Base-by-base conservation (phyloP, 257 asterid species). In the Nicotiana paniculata region DNA sequence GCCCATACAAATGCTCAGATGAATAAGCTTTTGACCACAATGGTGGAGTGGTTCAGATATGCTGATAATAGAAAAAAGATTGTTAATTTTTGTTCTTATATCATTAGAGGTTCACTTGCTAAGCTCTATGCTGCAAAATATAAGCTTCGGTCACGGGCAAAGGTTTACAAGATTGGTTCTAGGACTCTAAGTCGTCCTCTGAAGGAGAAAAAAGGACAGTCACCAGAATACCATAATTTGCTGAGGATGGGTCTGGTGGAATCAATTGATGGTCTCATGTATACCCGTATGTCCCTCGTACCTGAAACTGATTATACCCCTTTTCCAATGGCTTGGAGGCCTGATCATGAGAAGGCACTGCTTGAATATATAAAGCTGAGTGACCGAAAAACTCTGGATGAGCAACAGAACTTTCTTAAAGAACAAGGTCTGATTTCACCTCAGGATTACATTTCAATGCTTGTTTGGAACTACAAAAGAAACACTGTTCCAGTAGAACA, bases 1-100 rank as follows among this genome's bases (percentile, higher is more conserved):
- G 97, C 98, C 80, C 98, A 96, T 88, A 93, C 99, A 64, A 96
- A 96, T 86, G 96, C 99, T 65, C 99, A 96, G 86, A 96, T 96
- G 99, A 96, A 96, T 72, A 96, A 96, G 89, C 85, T 96, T 54
- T 90, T 96, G 89, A 81, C 95, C 30, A 92, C 97, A 30, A 92
- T 96, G 86, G 99, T 93, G 70, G 99, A 96, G 91, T 96, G 99
- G 99, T 96, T 94, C 67, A 88, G 99, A 80, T 96, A 94, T 85
- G 99, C 99, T 21, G 98, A 93, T 84, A 94, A 96, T 86, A 89
- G 99, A 89, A 96, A 96, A 90, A 96, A 94, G 83, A 88, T 96
- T 37, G 99, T 96, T 9, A 96, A 96, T 76, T 96, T 96, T 77
- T 94, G 98, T 82, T 94, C 98, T 3, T 96, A 96, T 83, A 96